Base-by-base conservation (phyloP, 2,329 filamentous ascomycete species). In the Blastomyces silverae region DNA sequence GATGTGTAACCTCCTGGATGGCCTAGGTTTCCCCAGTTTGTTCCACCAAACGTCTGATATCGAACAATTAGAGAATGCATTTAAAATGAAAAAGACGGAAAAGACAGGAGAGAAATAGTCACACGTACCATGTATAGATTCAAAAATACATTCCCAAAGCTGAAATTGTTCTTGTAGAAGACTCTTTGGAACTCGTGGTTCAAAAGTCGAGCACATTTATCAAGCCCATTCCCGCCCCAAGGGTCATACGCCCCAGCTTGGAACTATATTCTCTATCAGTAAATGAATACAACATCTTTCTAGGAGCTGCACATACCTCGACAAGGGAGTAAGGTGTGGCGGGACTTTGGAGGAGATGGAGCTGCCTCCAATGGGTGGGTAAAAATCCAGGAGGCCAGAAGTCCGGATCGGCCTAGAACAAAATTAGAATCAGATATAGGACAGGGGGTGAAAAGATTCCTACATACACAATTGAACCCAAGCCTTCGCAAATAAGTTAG, bases 1-100 rank as follows among this genome's bases (percentile, higher is more conserved):
- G 80, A 83, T 0, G 83, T 86, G 66, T 87, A 87, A 2, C 82
- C 85, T 13, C 85, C 87, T 11, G 87, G 82, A 68, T 91, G 85
- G 0, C 89, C 88, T 4, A 91, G 75, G 67, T 91, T 92, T 0
- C 90, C 90, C 90, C 90, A 93, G 72, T 93, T 94, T 0, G 90
- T 92, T 6, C 90, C 90, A 17, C 90, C 90, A 68, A 83, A 90
- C 0, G 83, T 87, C 83, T 84, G 20, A 44, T 1, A 44, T 17
- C 34, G 1, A 17, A 5, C 48, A 42, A 28, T 50, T 22, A 61
- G 59, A 28, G 5, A 10, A 48, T 25, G 2, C n/a, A 2, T 39
- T 39, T 42, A 37, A 39, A 25, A 39, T 13, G 6, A 4, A n/a
- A 11, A 37, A 39, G 34, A 28, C 6, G 34, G n/a, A 2, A 6